Evolutionary conservation across 1,139 yeast species (phyloP).

Genomic region (Diutina ranongensis): DNA sequence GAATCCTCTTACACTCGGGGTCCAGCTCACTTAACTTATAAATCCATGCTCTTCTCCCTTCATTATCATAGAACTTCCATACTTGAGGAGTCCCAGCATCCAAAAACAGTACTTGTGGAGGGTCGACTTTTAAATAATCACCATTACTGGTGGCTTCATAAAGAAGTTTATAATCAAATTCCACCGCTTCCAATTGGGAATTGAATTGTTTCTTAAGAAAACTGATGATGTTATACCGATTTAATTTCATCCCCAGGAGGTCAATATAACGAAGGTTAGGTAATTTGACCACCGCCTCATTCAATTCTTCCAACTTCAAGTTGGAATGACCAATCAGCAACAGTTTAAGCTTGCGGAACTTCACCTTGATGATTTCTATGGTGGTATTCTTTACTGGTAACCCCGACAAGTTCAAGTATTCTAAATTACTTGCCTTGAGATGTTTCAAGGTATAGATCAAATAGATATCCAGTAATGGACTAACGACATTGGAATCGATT

Average conservation of each 20-base stretch:
- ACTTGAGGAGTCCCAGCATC: slow-evolving; percentile 19
- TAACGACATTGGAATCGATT: slow-evolving; percentile 56
- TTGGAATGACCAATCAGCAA: slow-evolving; percentile 51
- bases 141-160: slow-evolving; percentile 29
- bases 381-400: slow-evolving; percentile 49
- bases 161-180: slow-evolving; percentile 29
- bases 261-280: background rate
- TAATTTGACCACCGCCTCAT: background rate
- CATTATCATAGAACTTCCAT: slow-evolving; percentile 46
- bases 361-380: slow-evolving; percentile 41
- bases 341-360: slow-evolving; percentile 46
- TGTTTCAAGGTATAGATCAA: slow-evolving; percentile 44
- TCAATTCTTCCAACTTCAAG: slow-evolving; percentile 13
- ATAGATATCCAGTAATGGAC: slow-evolving; percentile 50
- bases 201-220: slow-evolving; percentile 29
- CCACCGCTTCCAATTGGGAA: slow-evolving; percentile 24
- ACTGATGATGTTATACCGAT: slow-evolving; percentile 13
- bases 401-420: slow-evolving; percentile 64
- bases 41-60: slow-evolving; percentile 80
- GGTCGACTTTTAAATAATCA: slow-evolving; percentile 21
- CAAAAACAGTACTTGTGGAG: slow-evolving; percentile 16
- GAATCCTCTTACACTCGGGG: slow-evolving; percentile 22
- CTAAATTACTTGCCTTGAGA: slow-evolving; percentile 39
- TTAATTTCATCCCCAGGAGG: background rate
- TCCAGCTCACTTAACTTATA: slow-evolving; percentile 36